Evolutionary conservation across 768 basidiomycete species (phyloP), one percentile per base, ranked within the genome.

Genomic region (Zangia roseola): DNA sequence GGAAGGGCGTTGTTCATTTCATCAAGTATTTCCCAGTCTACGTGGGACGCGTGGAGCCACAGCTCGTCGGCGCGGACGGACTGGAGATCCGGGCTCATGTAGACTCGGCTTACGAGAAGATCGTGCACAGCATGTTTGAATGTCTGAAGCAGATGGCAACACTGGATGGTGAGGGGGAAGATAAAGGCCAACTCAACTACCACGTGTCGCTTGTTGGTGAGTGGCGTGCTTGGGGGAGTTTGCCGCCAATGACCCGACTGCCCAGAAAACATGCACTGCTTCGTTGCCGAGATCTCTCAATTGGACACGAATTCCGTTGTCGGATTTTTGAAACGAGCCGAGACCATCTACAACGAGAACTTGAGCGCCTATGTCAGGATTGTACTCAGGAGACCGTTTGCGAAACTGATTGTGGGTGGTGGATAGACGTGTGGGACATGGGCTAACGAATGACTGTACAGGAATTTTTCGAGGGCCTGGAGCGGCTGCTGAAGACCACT

Each of bases 161-260:
- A 67, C 72, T 95, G 77, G 88, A 94, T 48, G 90, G 91, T 0
- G 91, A 91, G 47, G 88, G 82, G 0, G 95, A 98, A 62, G 94
- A 94, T 67, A 98, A 98, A 69, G 94, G 94, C 0, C 93, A 95
- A 62, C 78, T 98, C 44, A 97, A 97, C 67, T 97, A 92, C 56
- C 93, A 97, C 63, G 91, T 97, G 57, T 87, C 95, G 60, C 76
- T 98, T 52, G 88, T 97, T 48, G 95, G 95, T 94, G 60, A 59
- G 88, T 68, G 28, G 12, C 9, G n/a, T 13, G 24, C 24, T 12
- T 7, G 34, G 13, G 30, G 2, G 16, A 6, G 16, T 14, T 40
- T n/a, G 33, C 41, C 35, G 58, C 2, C 23, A 21, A n/a, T 50
- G 49, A 53, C 25, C 20, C 25, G 35, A 31, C 20, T 48, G 20